These are phyloP conservation scores for Pichia californica DNA, from an alignment of 805 yeast species.

Conservation along the genomic window DNA sequence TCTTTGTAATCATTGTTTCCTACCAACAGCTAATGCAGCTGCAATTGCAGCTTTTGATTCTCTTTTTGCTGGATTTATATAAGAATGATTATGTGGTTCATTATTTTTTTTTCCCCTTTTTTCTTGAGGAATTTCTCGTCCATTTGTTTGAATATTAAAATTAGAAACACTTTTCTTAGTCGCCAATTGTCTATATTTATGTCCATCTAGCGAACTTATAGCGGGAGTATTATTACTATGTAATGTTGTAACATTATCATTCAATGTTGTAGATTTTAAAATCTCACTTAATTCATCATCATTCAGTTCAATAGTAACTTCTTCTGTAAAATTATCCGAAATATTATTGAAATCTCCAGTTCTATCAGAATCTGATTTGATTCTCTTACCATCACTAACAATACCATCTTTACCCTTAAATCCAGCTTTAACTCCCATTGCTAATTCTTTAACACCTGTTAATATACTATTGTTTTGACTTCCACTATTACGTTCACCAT, in stretches of 20 bases:
- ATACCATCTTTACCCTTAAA: neutral
- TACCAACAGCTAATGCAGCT: conserved; percentile 9
- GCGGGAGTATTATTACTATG: too few species aligned
- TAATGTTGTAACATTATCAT: neutral
- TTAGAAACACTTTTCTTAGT: neutral
- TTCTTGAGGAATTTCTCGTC: neutral
- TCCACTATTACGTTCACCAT: neutral
- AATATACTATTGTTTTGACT: conserved; percentile 3
- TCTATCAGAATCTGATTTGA: neutral
- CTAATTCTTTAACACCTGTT: conserved; percentile 5
- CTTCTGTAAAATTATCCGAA: neutral
- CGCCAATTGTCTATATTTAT: neutral
- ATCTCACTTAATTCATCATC: neutral
- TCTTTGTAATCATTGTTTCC: neutral
- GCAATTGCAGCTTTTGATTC: conserved; percentile 6
- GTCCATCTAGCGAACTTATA: neutral
- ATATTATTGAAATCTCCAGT: neutral
- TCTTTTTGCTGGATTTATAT: neutral
- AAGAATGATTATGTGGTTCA: neutral
- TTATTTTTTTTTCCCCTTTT: neutral
- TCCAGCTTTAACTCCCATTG: conserved; percentile 5
- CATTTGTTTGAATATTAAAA: neutral
- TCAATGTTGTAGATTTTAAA: too few species aligned
- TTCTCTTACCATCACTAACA: neutral
- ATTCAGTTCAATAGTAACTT: neutral